These are phyloP conservation scores for Panaeolus cyanescens DNA, from an alignment of 768 basidiomycete genomes.

Conservation along the genomic window DNA sequence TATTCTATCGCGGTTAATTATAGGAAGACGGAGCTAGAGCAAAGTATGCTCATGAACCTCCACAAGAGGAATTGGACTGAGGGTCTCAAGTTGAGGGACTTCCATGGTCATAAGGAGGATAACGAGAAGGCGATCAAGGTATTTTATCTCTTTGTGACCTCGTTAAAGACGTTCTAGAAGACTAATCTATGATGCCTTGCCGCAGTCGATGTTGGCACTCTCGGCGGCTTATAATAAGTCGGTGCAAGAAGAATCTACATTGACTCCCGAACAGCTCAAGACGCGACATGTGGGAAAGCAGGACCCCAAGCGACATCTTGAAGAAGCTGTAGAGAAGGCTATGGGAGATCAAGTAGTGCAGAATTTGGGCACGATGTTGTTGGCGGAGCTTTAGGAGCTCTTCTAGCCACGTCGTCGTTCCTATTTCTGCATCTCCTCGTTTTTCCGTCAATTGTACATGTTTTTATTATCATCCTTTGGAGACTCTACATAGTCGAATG, in stretches of 20 bases:
- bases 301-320: conserved; percentile 96
- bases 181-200: conserved; percentile 17
- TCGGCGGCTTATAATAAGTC: conserved; percentile 97
- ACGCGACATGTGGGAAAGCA: conserved; percentile 97
- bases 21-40: conserved; percentile 97
- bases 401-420: background rate
- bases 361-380: conserved; percentile 91
- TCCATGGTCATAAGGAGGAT: conserved; percentile 80
- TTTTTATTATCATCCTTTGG: conserved; percentile 9
- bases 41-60: conserved; percentile 98
- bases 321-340: conserved; percentile 96
- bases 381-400: conserved; percentile 78
- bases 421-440: background rate
- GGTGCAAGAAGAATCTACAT: conserved; percentile 96
- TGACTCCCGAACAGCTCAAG: conserved; percentile 91
- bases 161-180: background rate
- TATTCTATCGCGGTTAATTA: conserved; percentile 98
- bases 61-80: conserved; percentile 99
- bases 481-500: background rate
- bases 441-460: conserved; percentile 18
- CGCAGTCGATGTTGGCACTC: conserved; percentile 87
- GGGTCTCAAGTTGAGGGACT: conserved; percentile 90
- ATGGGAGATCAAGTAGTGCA: conserved; percentile 98
- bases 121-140: conserved; percentile 98
- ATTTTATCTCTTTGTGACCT: conserved; percentile 22